Conservation (phyloP, 2,329 filamentous ascomycete genomes). For the Pseudogymnoascus sp. region DNA sequence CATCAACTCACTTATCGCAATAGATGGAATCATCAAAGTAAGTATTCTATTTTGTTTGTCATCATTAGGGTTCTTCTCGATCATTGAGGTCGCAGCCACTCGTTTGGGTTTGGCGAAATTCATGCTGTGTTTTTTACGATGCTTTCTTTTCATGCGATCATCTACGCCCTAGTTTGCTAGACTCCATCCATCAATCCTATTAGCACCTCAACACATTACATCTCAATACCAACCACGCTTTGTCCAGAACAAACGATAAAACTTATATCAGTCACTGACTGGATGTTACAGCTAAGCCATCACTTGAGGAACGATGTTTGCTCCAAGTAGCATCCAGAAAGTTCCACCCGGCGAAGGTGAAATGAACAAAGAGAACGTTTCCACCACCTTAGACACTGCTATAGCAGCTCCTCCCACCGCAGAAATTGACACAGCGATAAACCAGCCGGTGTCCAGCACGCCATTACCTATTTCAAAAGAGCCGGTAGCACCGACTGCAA, state of each 20-base stretch:
- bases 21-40: background rate
- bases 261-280: background rate
- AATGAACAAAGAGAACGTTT: background rate
- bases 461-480: background rate
- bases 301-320: background rate
- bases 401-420: too few species aligned
- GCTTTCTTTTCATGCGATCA: background rate
- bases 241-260: background rate
- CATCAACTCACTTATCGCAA: background rate
- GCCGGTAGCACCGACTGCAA: background rate
- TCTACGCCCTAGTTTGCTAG: slow-evolving; percentile 1
- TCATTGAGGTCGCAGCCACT: background rate
- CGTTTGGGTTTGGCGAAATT: background rate
- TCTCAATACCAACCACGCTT: background rate
- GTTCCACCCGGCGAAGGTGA: background rate
- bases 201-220: background rate
- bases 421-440: background rate
- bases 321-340: background rate
- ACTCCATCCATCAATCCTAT: background rate
- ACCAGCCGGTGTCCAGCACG: background rate
- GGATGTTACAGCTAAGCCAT: background rate
- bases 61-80: background rate
- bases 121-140: background rate
- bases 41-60: background rate
- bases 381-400: background rate